A percentile compares a stretch with the other conserved stretches of the same genome.
Conservation (phyloP, 129 eudicot genomes). For the Erigeron canadensis region DNA sequence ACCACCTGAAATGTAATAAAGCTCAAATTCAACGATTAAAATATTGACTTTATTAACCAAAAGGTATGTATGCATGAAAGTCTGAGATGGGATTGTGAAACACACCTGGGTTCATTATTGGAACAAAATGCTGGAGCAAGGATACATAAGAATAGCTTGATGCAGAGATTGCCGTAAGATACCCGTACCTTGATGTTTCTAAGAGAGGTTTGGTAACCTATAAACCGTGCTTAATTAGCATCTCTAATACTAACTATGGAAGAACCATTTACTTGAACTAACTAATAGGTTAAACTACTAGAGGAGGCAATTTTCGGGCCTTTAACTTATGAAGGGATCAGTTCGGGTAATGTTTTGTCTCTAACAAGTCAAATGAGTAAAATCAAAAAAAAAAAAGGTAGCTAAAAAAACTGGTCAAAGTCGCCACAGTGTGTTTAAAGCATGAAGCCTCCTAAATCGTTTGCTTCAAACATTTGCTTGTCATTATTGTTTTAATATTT, state of each 20-base stretch:
- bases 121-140: conserved; percentile 16
- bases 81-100: background rate
- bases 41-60: background rate
- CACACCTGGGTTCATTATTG: conserved; percentile 22
- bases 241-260: background rate
- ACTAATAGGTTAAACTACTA: background rate
- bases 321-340: too few relatives aligned
- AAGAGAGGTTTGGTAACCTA: conserved; percentile 19
- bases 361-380: background rate
- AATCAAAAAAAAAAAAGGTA: background rate
- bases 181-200: conserved; percentile 20
- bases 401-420: background rate
- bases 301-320: too few relatives aligned
- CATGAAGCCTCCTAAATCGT: background rate
- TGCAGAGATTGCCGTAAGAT: conserved; percentile 17
- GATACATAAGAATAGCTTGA: conserved; percentile 20
- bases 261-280: background rate
- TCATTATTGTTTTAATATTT: background rate
- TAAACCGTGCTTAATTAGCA: background rate
- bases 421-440: background rate
- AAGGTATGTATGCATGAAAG: background rate
- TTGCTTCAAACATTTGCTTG: too few relatives aligned
- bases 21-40: background rate
- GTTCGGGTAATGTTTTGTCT: background rate
- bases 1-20: conserved; percentile 15